A percentile compares a stretch with the other conserved stretches of the same genome.
Evolutionary conservation across 352 stramenopile genomes (phyloP).

Genomic region (Thraustochytrium striatum): DNA sequence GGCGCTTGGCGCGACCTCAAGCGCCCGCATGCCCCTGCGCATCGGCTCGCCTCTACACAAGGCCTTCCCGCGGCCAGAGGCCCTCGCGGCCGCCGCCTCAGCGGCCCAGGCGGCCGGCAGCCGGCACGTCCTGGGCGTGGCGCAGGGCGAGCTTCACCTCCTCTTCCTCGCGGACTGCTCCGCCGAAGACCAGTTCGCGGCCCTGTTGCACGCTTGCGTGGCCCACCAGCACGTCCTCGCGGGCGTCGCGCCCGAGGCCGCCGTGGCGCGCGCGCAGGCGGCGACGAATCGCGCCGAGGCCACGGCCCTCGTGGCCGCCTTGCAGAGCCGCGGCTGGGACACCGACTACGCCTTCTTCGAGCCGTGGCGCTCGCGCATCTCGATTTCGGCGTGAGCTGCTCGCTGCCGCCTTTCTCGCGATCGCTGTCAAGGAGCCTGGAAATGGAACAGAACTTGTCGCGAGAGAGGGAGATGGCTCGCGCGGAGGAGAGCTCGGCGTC

Average conservation of each 20-base stretch:
- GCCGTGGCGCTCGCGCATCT: constrained; percentile 12
- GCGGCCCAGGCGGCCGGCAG: too few relatives aligned
- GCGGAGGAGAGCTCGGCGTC: too few relatives aligned
- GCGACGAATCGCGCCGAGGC: neutral
- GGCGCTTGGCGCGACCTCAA: neutral
- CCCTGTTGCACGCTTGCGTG: neutral
- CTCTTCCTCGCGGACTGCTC: neutral
- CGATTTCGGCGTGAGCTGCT: too few relatives aligned
- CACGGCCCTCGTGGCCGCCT: neutral
- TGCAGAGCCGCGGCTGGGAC: constrained; percentile 5
- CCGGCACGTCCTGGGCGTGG: neutral
- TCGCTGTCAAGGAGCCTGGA: too few relatives aligned
- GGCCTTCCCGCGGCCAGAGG: neutral
- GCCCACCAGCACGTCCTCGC: constrained; percentile 23
- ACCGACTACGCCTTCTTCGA: constrained; percentile 35
- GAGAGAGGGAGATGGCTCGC: too few relatives aligned
- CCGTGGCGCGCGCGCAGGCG: neutral
- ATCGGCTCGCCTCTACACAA: constrained; percentile 23
- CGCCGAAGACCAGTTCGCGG: neutral
- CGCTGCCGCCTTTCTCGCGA: too few relatives aligned
- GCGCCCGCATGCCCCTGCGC: neutral
- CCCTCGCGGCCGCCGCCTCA: neutral
- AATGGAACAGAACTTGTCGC: too few relatives aligned
- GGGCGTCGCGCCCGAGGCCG: neutral
- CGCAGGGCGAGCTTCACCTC: neutral